Evolutionary conservation across 2,329 filamentous ascomycete species (phyloP), one percentile per base, ranked within the genome.

Genomic region (Drechslera avenae): DNA sequence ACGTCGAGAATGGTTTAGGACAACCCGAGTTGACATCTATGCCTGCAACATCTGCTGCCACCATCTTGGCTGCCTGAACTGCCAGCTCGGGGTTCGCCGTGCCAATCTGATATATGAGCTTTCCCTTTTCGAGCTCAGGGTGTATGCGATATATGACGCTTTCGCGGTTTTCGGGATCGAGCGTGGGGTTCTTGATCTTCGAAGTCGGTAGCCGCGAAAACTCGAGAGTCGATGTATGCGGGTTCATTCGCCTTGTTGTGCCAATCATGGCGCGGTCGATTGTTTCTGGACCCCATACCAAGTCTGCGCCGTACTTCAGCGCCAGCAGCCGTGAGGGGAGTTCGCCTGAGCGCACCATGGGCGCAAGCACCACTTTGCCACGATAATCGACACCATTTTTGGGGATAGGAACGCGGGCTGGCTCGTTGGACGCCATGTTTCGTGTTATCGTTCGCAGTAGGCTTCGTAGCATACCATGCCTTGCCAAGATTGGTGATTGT

Each of bases 1-100:
- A 84, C 2, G 93, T 96, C 67, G 90, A 96, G 75, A 99, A 99
- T 0, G 93, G 90, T 75, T 99, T 99, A 0, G 94, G 94, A 70
- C 94, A 99, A n/a, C 94, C 94, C 0, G 94, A 91, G 73, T 99
- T 99, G 56, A 99, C 88, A 72, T 97, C 94, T 63, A 99, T 97
- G 53, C 94, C 94, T 0, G 87, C 86, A 3, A 99, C 94, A 74
- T 97, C 91, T 10, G 78, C 83, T 0, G 92, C 94, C 16, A 99
- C 88, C 13, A 97, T 77, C 45, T 86, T 86, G 2, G 93, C 91
- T 1, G 93, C 92, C 71, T 89, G 78, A 0, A 97, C 92, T 1
- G 94, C 94, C 23, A 86, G 82, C 10, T 88, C 86, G 0, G 94
- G 91, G 52, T 89, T 86, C 8, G 91, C 85, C 0, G 93, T 96